These are phyloP conservation scores for Scheffersomyces cryptocercus DNA, from an alignment of 1,139 yeast species.

Conservation along the genomic window DNA sequence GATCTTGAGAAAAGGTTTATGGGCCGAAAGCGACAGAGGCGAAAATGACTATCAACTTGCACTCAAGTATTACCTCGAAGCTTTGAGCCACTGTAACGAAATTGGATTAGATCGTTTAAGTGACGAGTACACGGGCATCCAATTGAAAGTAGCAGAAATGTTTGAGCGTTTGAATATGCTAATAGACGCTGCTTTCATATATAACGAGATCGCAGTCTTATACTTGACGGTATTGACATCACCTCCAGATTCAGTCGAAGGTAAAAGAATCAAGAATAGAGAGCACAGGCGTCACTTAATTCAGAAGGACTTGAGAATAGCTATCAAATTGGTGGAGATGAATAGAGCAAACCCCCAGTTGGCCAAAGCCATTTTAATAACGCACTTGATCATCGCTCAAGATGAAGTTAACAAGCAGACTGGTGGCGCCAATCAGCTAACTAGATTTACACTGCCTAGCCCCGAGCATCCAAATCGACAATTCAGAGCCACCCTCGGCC, in stretches of 20 bases:
- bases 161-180: conserved; percentile 63
- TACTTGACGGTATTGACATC: conserved; percentile 60
- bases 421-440: not conserved
- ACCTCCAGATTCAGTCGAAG: conserved; percentile 21
- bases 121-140: conserved; percentile 83
- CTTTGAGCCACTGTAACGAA: conserved; percentile 44
- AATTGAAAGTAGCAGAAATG: conserved; percentile 84
- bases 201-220: conserved; percentile 65
- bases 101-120: conserved; percentile 53
- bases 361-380: conserved; percentile 59
- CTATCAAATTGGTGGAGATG: conserved; percentile 64
- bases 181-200: conserved; percentile 64
- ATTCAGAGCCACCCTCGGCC: conserved; percentile 15
- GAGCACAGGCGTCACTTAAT: conserved; percentile 57
- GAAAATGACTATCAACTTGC: conserved; percentile 65
- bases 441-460: not conserved
- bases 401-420: conserved; percentile 42
- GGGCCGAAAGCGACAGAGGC: conserved; percentile 81
- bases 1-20: conserved; percentile 68
- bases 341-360: conserved; percentile 51
- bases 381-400: conserved; percentile 68
- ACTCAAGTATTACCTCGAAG: conserved; percentile 57
- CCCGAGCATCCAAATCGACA: not conserved
- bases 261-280: conserved; percentile 21
- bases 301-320: conserved; percentile 70